Conservation (phyloP, 768 basidiomycete genomes). For the Cystobasidium onofrii region DNA sequence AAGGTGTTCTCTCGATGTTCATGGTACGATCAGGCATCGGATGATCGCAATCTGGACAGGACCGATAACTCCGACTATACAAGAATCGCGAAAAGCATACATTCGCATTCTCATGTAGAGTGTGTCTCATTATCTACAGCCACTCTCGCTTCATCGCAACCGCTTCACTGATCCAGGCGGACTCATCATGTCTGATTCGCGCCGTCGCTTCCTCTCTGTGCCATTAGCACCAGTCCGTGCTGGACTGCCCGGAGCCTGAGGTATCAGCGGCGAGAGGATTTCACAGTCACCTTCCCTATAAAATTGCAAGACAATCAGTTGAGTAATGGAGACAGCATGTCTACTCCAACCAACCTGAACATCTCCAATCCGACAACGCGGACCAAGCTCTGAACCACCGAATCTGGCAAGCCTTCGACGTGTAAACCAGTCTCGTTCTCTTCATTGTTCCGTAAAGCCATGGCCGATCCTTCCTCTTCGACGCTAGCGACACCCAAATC, state of each 20-base stretch:
- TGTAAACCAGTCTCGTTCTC: not conserved
- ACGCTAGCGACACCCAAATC: conserved; percentile 22
- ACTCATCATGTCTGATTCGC: conserved; percentile 20
- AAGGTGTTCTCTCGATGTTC: too few relatives aligned
- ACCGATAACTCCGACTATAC: not conserved
- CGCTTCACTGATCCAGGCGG: not conserved
- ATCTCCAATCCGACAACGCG: conserved; percentile 21
- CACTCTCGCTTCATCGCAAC: not conserved
- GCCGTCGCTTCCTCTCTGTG: conserved; percentile 16
- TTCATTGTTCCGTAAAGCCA: not conserved
- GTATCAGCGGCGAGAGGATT: conserved; percentile 12
- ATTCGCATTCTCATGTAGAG: not conserved
- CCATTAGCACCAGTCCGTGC: not conserved
- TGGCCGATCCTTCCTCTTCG: conserved; percentile 21
- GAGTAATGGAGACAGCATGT: not conserved
- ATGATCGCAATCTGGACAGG: not conserved
- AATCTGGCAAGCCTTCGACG: conserved; percentile 15
- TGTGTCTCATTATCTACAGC: not conserved
- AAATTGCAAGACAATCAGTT: not conserved
- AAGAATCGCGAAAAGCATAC: not conserved
- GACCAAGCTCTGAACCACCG: conserved; percentile 4
- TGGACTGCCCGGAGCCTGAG: not conserved
- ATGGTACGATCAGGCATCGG: not conserved
- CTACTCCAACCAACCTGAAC: conserved; percentile 5
- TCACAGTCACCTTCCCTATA: conserved; percentile 25